A percentile compares a stretch with the other conserved stretches of the same genome.
These are phyloP conservation scores for Pseudogymnoascus sp. DNA, from an alignment of 2,329 filamentous ascomycete genomes.

Conservation along the genomic window DNA sequence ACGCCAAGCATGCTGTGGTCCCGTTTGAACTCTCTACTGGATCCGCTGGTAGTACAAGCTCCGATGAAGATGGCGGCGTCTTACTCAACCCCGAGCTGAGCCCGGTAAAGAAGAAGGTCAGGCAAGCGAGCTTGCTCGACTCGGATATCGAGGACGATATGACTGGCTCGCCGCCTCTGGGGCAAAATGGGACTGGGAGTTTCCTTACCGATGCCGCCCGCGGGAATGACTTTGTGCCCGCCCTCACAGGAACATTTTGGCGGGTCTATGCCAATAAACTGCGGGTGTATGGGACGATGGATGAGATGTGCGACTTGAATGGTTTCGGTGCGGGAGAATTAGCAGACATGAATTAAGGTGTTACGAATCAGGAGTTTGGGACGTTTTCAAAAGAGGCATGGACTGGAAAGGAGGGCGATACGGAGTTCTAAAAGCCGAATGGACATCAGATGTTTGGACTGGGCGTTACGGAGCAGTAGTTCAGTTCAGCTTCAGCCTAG, in stretches of 20 bases:
- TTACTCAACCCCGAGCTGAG: neutral
- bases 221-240: slow-evolving; percentile 8
- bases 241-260: slow-evolving; percentile 24
- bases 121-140: neutral
- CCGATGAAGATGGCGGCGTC: neutral
- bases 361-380: neutral
- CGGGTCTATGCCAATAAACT: slow-evolving; percentile 26
- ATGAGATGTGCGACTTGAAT: slow-evolving; percentile 23
- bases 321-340: neutral
- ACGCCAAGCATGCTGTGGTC: neutral
- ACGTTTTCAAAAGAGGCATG: neutral
- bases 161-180: neutral
- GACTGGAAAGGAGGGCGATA: neutral
- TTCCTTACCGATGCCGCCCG: slow-evolving; percentile 19
- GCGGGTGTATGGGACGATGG: slow-evolving; percentile 28
- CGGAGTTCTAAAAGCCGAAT: neutral
- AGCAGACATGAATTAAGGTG: neutral
- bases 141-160: slow-evolving; percentile 4
- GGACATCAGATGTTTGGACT: neutral
- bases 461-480: neutral
- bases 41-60: neutral
- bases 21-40: neutral
- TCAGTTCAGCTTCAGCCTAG: neutral
- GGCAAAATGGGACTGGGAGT: neutral
- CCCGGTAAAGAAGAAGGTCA: neutral